Conservation (phyloP, 139 green algal genomes). For the Chlamydomonas sphaeroides region DNA sequence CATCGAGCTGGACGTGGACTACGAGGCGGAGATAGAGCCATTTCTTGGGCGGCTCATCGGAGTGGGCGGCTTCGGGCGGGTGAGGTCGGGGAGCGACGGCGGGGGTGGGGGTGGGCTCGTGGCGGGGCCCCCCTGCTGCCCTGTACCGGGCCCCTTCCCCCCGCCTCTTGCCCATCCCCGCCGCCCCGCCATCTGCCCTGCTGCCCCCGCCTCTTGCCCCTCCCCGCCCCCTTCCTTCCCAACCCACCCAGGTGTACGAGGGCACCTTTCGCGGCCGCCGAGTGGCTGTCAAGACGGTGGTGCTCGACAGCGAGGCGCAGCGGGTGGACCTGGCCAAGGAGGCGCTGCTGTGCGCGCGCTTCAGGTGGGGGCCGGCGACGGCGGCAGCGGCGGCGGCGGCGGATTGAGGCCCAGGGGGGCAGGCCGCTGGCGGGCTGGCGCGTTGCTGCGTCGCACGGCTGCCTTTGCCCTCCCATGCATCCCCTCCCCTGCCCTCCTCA, state of each 20-base stretch:
- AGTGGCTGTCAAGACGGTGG: conserved; percentile 82
- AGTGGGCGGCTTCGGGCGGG: conserved; percentile 73
- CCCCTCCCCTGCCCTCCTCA: too few species aligned
- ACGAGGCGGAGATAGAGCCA: conserved; percentile 70
- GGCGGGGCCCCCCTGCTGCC: not conserved
- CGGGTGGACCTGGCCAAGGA: conserved; percentile 70
- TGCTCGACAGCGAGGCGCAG: conserved; percentile 32
- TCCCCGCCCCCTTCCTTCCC: not conserved
- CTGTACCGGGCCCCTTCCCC: too few species aligned
- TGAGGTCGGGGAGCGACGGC: not conserved
- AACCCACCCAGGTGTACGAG: conserved; percentile 63
- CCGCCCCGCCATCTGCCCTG: too few species aligned
- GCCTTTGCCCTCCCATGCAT: too few species aligned
- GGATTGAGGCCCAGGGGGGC: too few species aligned
- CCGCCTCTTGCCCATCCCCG: too few species aligned
- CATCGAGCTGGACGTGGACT: conserved; percentile 80
- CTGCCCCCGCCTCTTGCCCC: not conserved
- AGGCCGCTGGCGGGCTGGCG: too few species aligned
- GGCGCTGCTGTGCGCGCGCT: conserved; percentile 65
- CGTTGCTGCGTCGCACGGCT: too few species aligned
- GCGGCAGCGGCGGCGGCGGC: too few species aligned
- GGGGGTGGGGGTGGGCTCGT: not conserved
- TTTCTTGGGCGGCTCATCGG: conserved; percentile 69
- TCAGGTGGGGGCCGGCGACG: conserved; percentile 34
- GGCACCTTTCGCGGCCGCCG: conserved; percentile 59